phyloP scores from a whole-genome alignment of 164 flowering plant species.

The Aristolochia fimbriata region DNA sequence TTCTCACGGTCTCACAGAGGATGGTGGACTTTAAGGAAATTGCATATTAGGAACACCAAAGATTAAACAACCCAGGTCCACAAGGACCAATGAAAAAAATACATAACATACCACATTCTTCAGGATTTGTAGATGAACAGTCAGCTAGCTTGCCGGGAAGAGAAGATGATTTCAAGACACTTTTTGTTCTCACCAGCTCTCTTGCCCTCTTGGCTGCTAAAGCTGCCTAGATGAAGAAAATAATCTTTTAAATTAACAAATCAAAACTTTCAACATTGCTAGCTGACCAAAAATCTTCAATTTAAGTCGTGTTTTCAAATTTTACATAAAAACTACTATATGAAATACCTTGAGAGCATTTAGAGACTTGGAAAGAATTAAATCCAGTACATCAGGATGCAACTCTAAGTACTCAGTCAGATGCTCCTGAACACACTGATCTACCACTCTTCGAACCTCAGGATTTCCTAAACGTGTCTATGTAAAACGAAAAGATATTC shows the following conservation, averaged over 20 bases:
- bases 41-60: too few relatives aligned
- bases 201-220: conserved; percentile 92
- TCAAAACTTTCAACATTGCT: not conserved
- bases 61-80: too few relatives aligned
- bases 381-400: conserved; percentile 94
- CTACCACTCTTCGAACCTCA: conserved; percentile 93
- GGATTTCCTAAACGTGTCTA: conserved; percentile 99
- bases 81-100: not conserved
- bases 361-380: conserved; percentile 75
- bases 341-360: conserved; percentile 81
- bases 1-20: too few relatives aligned
- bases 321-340: not conserved
- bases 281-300: not conserved
- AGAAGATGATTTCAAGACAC: conserved; percentile 78
- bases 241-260: not conserved
- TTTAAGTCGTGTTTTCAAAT: not conserved
- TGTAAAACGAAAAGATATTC: conserved; percentile 6
- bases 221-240: conserved; percentile 57
- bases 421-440: conserved; percentile 79
- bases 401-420: conserved; percentile 89
- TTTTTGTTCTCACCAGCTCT: conserved; percentile 84
- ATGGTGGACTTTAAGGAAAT: too few relatives aligned
- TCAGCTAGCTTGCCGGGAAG: conserved; percentile 99
- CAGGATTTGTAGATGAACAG: conserved; percentile 90
- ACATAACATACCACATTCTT: conserved; percentile 58